phyloP scores from a whole-genome alignment of 371 early-diverging fungal genomes.

The Zychaea mexicana region DNA sequence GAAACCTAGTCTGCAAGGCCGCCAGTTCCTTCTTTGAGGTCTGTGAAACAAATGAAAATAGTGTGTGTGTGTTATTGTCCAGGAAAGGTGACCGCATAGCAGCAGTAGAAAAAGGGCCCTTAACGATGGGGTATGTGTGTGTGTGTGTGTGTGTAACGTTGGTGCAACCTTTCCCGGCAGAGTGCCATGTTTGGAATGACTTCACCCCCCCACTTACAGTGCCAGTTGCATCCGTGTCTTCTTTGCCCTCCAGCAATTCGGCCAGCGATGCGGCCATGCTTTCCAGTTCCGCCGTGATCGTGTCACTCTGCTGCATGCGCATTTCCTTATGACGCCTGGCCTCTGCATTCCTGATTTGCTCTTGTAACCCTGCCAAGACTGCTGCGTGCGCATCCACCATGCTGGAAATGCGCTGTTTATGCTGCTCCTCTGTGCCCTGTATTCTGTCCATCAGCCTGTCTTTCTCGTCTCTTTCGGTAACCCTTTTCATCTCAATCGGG shows the following conservation, averaged over 20 bases:
- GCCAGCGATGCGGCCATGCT: background rate
- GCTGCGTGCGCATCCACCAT: slow-evolving; percentile 3
- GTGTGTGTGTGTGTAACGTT: no score
- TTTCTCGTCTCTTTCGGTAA: no score
- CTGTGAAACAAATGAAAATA: no score
- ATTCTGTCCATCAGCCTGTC: background rate
- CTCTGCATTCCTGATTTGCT: background rate
- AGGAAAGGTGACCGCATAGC: no score
- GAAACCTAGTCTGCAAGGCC: background rate
- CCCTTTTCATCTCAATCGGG: background rate
- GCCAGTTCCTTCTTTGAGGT: background rate
- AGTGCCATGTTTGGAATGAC: background rate
- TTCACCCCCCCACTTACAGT: no score
- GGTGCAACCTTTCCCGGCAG: background rate
- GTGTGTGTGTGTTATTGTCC: no score
- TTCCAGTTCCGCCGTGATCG: background rate
- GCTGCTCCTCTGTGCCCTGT: slow-evolving; percentile 1
- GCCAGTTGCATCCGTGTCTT: background rate
- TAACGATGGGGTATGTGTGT: no score
- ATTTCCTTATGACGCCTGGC: slow-evolving; percentile 1
- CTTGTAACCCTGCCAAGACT: slow-evolving; percentile 11
- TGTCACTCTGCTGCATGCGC: background rate
- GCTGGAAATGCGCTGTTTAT: slow-evolving; percentile 3
- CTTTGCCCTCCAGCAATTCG: slow-evolving; percentile 2
- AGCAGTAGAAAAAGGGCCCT: no score